These are phyloP conservation scores for Suillus weaverae DNA, from an alignment of 768 basidiomycete genomes.

Conservation along the genomic window DNA sequence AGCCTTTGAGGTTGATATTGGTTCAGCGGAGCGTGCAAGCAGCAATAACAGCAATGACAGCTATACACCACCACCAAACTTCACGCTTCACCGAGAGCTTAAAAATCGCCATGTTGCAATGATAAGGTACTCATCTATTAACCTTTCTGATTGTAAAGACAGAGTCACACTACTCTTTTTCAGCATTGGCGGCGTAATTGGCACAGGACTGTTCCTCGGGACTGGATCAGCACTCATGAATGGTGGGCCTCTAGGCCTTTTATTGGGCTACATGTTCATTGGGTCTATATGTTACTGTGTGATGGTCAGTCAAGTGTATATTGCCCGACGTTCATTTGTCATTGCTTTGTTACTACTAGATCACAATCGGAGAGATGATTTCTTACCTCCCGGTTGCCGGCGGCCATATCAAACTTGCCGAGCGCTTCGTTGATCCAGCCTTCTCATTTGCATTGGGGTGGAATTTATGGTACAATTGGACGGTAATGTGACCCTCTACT, in stretches of 20 bases:
- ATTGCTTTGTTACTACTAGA: constrained; percentile 7
- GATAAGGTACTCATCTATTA: constrained; percentile 26
- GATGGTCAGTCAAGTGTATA: constrained; percentile 37
- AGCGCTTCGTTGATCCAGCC: constrained; percentile 48
- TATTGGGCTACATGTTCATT: constrained; percentile 41
- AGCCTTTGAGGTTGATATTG: background rate
- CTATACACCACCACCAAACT: background rate
- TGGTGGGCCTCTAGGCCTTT: constrained; percentile 49
- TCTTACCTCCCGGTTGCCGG: constrained; percentile 46
- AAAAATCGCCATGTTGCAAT: constrained; percentile 37
- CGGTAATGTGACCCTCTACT: constrained; percentile 18
- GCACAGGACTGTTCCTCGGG: constrained; percentile 40
- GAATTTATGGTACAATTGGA: constrained; percentile 44
- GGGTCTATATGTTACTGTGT: constrained; percentile 39
- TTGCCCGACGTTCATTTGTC: background rate
- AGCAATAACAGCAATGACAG: background rate
- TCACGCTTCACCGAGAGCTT: constrained; percentile 26
- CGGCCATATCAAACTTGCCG: constrained; percentile 47
- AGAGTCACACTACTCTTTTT: background rate
- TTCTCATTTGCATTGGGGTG: constrained; percentile 45
- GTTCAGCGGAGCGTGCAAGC: background rate
- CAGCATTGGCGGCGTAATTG: constrained; percentile 41
- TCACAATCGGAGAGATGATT: constrained; percentile 46
- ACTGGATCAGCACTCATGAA: constrained; percentile 35
- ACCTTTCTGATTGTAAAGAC: background rate